Evolutionary conservation across 495 filamentous ascomycete genomes (phyloP).

Genomic region (Penicillium bialowiezense): DNA sequence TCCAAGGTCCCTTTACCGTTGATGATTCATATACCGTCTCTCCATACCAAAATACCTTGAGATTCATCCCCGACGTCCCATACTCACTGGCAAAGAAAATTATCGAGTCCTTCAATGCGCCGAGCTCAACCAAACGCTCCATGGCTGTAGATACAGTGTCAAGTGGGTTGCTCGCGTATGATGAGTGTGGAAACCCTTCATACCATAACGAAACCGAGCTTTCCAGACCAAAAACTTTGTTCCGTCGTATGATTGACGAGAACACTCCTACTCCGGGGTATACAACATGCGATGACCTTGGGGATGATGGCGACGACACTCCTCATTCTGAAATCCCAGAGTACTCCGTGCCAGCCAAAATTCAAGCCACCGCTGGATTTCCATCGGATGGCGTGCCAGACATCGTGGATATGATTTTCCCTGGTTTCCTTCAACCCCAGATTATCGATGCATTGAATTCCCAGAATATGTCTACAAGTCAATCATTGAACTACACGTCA

Average conservation of each 20-base stretch:
- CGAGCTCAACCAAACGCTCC: constrained; percentile 4
- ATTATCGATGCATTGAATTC: constrained; percentile 4
- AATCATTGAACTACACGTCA: constrained; percentile 1
- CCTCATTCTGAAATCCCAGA: constrained; percentile 7
- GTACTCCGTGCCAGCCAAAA: background rate
- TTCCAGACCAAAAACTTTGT: constrained; percentile 5
- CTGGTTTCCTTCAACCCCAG: constrained; percentile 4
- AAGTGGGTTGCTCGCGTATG: constrained; percentile 7
- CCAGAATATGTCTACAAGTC: background rate
- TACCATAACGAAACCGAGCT: background rate
- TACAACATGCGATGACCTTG: constrained; percentile 11
- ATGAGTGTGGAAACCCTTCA: constrained; percentile 8
- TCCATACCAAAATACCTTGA: constrained; percentile 32
- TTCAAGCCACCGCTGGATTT: constrained; percentile 7
- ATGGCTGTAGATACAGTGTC: constrained; percentile 6
- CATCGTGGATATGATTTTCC: constrained; percentile 6
- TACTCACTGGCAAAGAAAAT: constrained; percentile 28
- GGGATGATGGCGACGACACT: constrained; percentile 15
- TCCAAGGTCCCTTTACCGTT: constrained; percentile 39
- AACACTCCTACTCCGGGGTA: constrained; percentile 2
- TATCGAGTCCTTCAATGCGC: constrained; percentile 15
- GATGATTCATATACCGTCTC: constrained; percentile 37
- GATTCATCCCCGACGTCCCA: constrained; percentile 35
- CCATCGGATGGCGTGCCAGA: constrained; percentile 2
- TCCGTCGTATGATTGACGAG: constrained; percentile 3